These are phyloP conservation scores for Coniochaeta sp. DNA, from an alignment of 2,329 filamentous ascomycete genomes.

Conservation along the genomic window DNA sequence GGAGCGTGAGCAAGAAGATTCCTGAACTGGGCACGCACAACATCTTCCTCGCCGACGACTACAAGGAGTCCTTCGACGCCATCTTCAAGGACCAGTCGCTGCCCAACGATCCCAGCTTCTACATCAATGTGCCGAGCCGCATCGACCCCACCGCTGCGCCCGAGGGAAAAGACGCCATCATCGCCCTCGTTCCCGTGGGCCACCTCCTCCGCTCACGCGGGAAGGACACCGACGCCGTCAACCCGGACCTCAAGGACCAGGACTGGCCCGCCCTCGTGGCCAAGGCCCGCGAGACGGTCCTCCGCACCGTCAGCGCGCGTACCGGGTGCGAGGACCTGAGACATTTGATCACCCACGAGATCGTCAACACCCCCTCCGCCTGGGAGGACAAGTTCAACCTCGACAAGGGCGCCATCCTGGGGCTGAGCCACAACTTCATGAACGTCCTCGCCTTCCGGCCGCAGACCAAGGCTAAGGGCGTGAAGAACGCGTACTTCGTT, in stretches of 20 bases:
- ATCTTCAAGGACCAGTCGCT: conserved; percentile 66
- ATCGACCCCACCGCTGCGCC: conserved; percentile 64
- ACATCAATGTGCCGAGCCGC: conserved; percentile 68
- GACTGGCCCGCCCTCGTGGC: conserved; percentile 57
- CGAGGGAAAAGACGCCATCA: conserved; percentile 54
- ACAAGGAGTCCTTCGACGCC: conserved; percentile 65
- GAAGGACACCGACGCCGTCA: conserved; percentile 20
- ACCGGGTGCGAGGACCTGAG: conserved; percentile 47
- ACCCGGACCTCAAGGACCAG: conserved; percentile 29
- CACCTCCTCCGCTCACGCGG: conserved; percentile 49
- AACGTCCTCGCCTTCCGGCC: conserved; percentile 64
- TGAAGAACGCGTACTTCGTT: conserved; percentile 59
- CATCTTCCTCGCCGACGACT: conserved; percentile 70
- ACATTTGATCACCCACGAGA: conserved; percentile 49
- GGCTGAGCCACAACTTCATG: conserved; percentile 66
- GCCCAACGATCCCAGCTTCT: conserved; percentile 64
- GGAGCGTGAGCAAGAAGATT: conserved; percentile 54
- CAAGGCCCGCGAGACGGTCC: conserved; percentile 51
- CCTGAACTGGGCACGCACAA: conserved; percentile 64
- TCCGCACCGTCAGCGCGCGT: conserved; percentile 52
- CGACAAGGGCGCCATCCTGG: conserved; percentile 67
- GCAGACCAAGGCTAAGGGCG: conserved; percentile 42
- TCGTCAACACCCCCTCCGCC: conserved; percentile 56
- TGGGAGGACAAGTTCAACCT: conserved; percentile 68
- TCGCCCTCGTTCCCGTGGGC: conserved; percentile 66